Base-by-base conservation (phyloP, 768 basidiomycete species). In the Auriscalpium vulgare region DNA sequence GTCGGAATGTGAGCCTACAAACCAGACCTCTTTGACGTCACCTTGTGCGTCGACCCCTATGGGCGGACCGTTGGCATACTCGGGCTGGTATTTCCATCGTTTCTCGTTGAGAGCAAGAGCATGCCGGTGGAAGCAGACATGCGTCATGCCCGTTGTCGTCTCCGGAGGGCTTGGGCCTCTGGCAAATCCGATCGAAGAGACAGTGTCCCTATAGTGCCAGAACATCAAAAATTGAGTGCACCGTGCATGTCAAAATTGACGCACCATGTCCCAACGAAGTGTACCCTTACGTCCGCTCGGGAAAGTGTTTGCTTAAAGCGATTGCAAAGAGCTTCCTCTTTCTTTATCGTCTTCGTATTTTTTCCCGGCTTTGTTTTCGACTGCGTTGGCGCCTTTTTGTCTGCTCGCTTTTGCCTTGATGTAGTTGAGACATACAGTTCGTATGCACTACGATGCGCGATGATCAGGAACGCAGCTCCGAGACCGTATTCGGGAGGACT, bases 91-190 rank as follows among this genome's bases (percentile, higher is more conserved):
- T 53, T 76, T 78, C 43, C 77, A 75, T 5, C 77, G 71, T 37
- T 70, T 66, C 47, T 78, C 78, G 55, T 78, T 76, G 35, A 78
- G 63, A 1, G 78, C 78, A 9, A 78, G 64, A 0, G 75, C 77
- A 62, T 78, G 77, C 6, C 76, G 71, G 53, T 78, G 76, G 46
- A 29, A 2, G 23, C 23, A 66, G 9, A 76, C 65, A 53, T 74
- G 71, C 37, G 69, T 60, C 50, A 60, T 65, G 2, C 65, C 63
- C 10, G 56, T 58, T n/a, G 64, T 67, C 8, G 72, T 72, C 35
- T 54, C 60, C 10, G 76, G 73, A 6, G 74, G 54, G 16, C 56
- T 65, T 10, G 56, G 65, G 14, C 57, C 60, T 51, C 75, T 63
- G 4, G 67, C 44, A 4, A 77, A 10, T 8, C 77, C 75, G 45